Base-by-base conservation (phyloP, 176 grass and related monocot species). In the Typha latifolia region DNA sequence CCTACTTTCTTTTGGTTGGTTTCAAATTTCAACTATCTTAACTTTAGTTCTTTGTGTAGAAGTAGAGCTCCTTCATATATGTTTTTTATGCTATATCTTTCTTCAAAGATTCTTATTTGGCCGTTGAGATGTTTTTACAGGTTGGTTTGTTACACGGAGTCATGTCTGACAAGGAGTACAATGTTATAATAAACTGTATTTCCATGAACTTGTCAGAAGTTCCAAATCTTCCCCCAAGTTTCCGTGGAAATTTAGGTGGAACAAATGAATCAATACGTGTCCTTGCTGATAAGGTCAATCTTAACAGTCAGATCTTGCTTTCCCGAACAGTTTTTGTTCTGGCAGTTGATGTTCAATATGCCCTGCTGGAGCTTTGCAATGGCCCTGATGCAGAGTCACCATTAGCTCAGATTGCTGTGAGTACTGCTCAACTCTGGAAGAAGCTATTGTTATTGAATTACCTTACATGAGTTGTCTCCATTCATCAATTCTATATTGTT, bases 161-260 rank as follows among this genome's bases (percentile, higher is more conserved):
- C 56, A 97, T 97, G 93, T 91, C 88, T 59, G 83, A 89, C 82
- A 97, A 92, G 71, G 93, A 97, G 77, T 97, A 97, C 76, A 81
- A 76, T 86, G 88, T 97, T 53, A 92, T 86, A 66, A 84, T 82
- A 67, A 89, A 69, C 66, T 97, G 93, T 78, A 74, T 92, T 79
- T 88, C 82, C 0, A 92, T 87, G 77, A 97, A 97, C 69, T 65
- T 97, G 26, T 84, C 88, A 10, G 93, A 97, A 77, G 31, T 80
- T 12, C 93, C 93, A 47, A 97, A 92, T 59, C 75, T 89, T 70
- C 93, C 93, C 14, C 93, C 88, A 63, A 87, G 85, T 81, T 97
- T 97, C 51, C 88, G 93, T 67, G 93, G 84, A 64, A 86, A 89
- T 72, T 70, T 84, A 51, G 78, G 69, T 62, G 74, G 80, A 69